A percentile compares a stretch with the other conserved stretches of the same genome.
Evolutionary conservation across 768 basidiomycete genomes (phyloP).

Genomic region (Phylloporus arenicola): DNA sequence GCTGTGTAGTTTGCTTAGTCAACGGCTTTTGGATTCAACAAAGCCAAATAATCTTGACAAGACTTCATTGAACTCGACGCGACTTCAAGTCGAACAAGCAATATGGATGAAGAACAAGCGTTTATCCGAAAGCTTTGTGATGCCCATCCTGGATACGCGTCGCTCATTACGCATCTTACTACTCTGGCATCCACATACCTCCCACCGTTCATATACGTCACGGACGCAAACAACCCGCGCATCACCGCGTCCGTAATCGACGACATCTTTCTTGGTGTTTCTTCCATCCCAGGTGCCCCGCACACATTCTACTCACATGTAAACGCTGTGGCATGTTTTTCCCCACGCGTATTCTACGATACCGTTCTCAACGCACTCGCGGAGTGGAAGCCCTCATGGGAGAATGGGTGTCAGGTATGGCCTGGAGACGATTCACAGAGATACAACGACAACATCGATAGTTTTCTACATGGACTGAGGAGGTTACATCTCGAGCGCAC

Average conservation of each 20-base stretch:
- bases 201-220: constrained; percentile 65
- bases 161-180: constrained; percentile 21
- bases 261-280: constrained; percentile 9
- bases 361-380: constrained; percentile 57
- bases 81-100: neutral
- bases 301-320: constrained; percentile 41
- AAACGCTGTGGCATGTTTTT: constrained; percentile 57
- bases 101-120: constrained; percentile 17
- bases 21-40: constrained; percentile 14
- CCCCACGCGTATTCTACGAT: constrained; percentile 60
- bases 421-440: constrained; percentile 33
- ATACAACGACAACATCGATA: constrained; percentile 63
- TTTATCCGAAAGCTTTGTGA: constrained; percentile 4
- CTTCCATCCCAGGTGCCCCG: constrained; percentile 11
- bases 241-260: constrained; percentile 38
- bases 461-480: constrained; percentile 62
- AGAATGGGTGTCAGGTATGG: constrained; percentile 60
- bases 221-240: constrained; percentile 48
- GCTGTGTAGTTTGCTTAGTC: constrained; percentile 7
- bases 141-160: constrained; percentile 21
- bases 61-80: neutral
- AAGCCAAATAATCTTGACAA: constrained; percentile 7
- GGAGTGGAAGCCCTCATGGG: constrained; percentile 52
- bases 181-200: constrained; percentile 35
- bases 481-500: constrained; percentile 29